These are phyloP conservation scores for Filosporella fistucella DNA, from an alignment of 495 filamentous ascomycete genomes.

Conservation along the genomic window DNA sequence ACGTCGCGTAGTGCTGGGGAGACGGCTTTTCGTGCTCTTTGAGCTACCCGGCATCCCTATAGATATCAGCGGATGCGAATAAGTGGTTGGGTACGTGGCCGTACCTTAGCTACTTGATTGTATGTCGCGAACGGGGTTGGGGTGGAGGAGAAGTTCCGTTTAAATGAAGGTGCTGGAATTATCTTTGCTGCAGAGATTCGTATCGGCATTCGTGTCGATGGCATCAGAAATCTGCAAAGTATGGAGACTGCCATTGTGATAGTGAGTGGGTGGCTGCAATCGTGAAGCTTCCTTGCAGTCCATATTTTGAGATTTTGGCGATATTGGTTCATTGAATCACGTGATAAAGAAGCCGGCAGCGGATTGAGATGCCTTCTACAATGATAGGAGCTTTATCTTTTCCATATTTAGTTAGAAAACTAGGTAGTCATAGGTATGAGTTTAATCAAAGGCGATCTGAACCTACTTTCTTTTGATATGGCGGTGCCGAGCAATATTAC, in stretches of 20 bases:
- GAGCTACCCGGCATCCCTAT: conserved; percentile 68
- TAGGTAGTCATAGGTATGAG: too few relatives aligned
- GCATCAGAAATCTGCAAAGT: conserved; percentile 19
- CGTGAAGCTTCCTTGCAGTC: not conserved
- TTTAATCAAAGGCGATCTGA: too few relatives aligned
- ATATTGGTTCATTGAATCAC: too few relatives aligned
- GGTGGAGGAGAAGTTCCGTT: conserved; percentile 44
- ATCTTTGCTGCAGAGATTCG: conserved; percentile 6
- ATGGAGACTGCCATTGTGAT: conserved; percentile 41
- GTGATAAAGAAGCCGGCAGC: too few relatives aligned
- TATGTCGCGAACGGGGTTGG: conserved; percentile 49
- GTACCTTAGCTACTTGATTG: conserved; percentile 54
- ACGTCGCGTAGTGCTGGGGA: conserved; percentile 75
- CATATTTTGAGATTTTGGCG: too few relatives aligned
- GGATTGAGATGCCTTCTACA: too few relatives aligned
- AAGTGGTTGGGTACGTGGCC: conserved; percentile 3
- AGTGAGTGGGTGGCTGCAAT: not conserved
- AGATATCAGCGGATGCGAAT: not conserved
- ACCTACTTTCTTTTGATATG: too few relatives aligned
- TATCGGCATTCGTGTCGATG: conserved; percentile 18
- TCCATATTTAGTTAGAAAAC: too few relatives aligned
- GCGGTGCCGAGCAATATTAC: too few relatives aligned
- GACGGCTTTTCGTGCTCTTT: conserved; percentile 73
- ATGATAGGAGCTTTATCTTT: too few relatives aligned
- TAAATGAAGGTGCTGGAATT: not conserved